These are phyloP conservation scores for Eimeria zaria DNA, from an alignment of 169 alveolate genomes.

Conservation along the genomic window DNA sequence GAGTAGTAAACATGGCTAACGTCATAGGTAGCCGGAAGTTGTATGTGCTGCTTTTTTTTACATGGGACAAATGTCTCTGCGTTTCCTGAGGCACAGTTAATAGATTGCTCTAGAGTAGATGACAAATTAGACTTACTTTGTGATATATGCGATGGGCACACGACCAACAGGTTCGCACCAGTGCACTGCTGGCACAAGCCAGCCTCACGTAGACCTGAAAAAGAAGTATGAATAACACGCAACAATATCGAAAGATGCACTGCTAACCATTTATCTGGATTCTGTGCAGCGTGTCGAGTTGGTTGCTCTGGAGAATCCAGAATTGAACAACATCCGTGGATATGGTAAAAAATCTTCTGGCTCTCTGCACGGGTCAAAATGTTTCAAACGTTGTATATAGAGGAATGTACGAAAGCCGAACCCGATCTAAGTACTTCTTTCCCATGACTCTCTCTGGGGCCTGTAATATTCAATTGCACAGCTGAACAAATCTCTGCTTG, in stretches of 20 bases:
- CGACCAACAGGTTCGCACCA: conserved; percentile 67
- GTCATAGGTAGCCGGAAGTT: neutral
- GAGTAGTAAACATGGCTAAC: neutral
- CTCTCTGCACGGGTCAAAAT: conserved; percentile 4
- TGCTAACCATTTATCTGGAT: conserved; percentile 59
- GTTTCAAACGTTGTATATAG: neutral
- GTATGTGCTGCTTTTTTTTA: neutral
- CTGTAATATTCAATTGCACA: neutral
- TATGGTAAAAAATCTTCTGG: conserved; percentile 70
- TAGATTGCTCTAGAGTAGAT: neutral
- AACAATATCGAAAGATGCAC: no score
- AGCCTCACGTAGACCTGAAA: conserved; percentile 77
- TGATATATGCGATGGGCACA: conserved; percentile 63
- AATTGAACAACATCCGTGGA: conserved; percentile 70
- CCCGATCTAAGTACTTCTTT: conserved; percentile 78
- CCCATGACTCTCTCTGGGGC: conserved; percentile 82
- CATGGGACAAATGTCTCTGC: conserved; percentile 35
- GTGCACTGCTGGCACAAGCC: conserved; percentile 83
- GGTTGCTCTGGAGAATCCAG: conserved; percentile 71
- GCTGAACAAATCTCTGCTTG: neutral
- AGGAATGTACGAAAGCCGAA: neutral
- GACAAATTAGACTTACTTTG: neutral
- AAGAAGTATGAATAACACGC: neutral
- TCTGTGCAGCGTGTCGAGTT: conserved; percentile 51
- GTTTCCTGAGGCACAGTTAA: neutral